Conservation (phyloP, 495 filamentous ascomycete species). For the Penicillium coprophilum region DNA sequence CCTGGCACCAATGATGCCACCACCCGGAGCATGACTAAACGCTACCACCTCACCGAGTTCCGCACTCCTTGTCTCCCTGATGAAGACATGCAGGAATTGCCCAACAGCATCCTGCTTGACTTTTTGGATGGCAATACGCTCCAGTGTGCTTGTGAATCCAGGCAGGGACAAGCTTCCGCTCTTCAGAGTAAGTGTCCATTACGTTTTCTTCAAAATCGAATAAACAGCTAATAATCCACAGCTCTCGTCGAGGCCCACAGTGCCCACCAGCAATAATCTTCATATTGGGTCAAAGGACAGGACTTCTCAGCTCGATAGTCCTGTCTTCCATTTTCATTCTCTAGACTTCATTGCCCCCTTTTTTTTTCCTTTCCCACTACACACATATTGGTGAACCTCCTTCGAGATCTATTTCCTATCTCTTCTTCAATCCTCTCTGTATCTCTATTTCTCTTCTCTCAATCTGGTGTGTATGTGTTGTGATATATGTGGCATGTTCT, state of each 20-base stretch:
- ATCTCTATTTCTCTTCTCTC: constrained; percentile 1
- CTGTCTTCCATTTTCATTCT: constrained; percentile 14
- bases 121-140: constrained; percentile 80
- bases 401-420: constrained; percentile 12
- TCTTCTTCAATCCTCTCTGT: constrained; percentile 3
- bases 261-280: constrained; percentile 24
- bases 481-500: constrained; percentile 35
- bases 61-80: constrained; percentile 74
- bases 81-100: constrained; percentile 83
- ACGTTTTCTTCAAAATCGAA: neutral
- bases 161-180: constrained; percentile 65
- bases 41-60: constrained; percentile 82
- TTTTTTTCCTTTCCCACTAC: constrained; percentile 10
- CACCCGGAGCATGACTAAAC: constrained; percentile 61
- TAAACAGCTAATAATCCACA: constrained; percentile 14
- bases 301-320: constrained; percentile 7
- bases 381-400: neutral
- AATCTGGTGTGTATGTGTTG: constrained; percentile 18
- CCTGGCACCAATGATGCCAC: constrained; percentile 47
- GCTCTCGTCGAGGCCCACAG: constrained; percentile 33
- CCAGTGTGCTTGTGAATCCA: constrained; percentile 82
- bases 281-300: constrained; percentile 11
- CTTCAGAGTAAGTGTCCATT: constrained; percentile 58
- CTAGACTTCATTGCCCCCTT: constrained; percentile 7
- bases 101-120: constrained; percentile 81